Percentiles rank a stretch among this genome's conserved stretches.
phyloP scores from a whole-genome alignment of 192 early-diverging fungal genomes.

The Umbelopsis ramanniana region DNA sequence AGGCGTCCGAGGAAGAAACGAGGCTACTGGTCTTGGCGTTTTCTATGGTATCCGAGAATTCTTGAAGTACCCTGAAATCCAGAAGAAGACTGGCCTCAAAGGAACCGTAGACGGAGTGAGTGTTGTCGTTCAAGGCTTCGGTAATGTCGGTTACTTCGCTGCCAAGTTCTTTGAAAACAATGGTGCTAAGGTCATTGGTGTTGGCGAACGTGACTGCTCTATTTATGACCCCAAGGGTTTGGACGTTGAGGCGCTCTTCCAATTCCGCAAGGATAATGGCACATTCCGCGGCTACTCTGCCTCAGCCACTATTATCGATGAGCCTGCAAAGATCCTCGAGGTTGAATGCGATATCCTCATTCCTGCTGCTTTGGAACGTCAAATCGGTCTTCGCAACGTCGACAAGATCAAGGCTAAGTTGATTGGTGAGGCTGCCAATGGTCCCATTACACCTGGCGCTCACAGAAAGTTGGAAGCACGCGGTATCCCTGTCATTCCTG shows the following conservation, averaged over 20 bases:
- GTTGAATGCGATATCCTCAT: slow-evolving; percentile 84
- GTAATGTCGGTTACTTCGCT: slow-evolving; percentile 85
- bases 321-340: slow-evolving; percentile 62
- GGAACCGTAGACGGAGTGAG: slow-evolving; percentile 61
- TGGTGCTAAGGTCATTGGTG: slow-evolving; percentile 77
- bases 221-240: slow-evolving; percentile 68
- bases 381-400: slow-evolving; percentile 76
- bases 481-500: slow-evolving; percentile 72
- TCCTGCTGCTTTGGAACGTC: slow-evolving; percentile 81
- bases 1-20: slow-evolving; percentile 81
- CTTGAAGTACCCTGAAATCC: slow-evolving; percentile 77
- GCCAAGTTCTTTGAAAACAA: slow-evolving; percentile 82
- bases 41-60: slow-evolving; percentile 85
- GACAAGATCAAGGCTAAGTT: slow-evolving; percentile 78
- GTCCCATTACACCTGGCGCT: slow-evolving; percentile 75
- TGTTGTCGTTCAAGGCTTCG: slow-evolving; percentile 84
- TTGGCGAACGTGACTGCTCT: slow-evolving; percentile 72
- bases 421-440: slow-evolving; percentile 83
- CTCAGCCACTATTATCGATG: slow-evolving; percentile 63
- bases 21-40: slow-evolving; percentile 83
- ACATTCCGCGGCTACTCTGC: slow-evolving; percentile 68
- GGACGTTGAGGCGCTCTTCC: slow-evolving; percentile 67
- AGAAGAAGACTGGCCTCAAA: slow-evolving; percentile 65
- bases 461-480: slow-evolving; percentile 66
- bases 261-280: slow-evolving; percentile 64